Evolutionary conservation across 306 rosid genomes (phyloP).

Genomic region (Potentilla sterilis): DNA sequence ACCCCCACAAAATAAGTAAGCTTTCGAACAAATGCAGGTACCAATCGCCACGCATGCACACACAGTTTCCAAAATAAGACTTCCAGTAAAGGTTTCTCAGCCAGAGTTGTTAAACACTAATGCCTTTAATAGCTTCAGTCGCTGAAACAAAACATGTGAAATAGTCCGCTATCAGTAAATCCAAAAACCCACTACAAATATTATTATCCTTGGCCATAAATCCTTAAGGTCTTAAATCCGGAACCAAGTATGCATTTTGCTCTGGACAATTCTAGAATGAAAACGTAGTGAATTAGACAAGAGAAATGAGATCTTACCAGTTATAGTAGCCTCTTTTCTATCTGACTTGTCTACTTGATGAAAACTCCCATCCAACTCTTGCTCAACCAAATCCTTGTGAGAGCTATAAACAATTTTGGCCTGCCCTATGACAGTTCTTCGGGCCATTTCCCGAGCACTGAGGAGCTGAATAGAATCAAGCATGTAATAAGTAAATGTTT

Average conservation of each 20-base stretch:
- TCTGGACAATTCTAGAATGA: background rate
- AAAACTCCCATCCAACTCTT: slow-evolving; percentile 77
- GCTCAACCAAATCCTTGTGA: slow-evolving; percentile 84
- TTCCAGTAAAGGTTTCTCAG: background rate
- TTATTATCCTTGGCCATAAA: background rate
- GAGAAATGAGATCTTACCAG: slow-evolving; percentile 5
- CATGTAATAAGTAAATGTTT: background rate
- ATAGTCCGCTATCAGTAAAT: background rate
- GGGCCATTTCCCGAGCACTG: slow-evolving; percentile 91
- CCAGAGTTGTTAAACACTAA: background rate
- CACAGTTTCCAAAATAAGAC: background rate
- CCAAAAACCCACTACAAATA: background rate
- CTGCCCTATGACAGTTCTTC: slow-evolving; percentile 71
- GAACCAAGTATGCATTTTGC: background rate
- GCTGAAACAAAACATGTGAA: background rate
- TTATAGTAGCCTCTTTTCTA: slow-evolving; percentile 27
- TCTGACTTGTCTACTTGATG: slow-evolving; percentile 74
- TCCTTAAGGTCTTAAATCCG: background rate
- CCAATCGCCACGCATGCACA: background rate
- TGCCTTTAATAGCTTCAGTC: background rate
- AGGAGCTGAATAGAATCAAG: slow-evolving; percentile 54
- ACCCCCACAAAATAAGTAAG: background rate
- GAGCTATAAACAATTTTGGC: slow-evolving; percentile 91
- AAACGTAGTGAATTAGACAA: background rate
- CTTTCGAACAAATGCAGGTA: background rate